Percentiles rank a stretch among this genome's conserved stretches.
Evolutionary conservation across 345 rosid genomes (phyloP).

Genomic region (Acer negundo): DNA sequence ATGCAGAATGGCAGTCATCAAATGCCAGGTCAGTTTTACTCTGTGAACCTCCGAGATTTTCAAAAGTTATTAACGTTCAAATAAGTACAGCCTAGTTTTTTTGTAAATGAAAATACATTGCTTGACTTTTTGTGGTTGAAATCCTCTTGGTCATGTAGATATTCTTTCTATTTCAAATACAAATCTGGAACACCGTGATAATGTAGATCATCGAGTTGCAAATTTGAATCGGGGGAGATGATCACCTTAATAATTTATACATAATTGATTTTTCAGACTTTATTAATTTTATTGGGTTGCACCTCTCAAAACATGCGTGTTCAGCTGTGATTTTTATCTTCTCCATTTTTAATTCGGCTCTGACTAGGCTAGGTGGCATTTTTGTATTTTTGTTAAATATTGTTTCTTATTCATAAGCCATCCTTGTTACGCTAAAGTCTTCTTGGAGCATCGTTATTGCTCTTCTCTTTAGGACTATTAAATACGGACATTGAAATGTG

Average conservation of each 20-base stretch:
- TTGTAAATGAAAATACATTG: not conserved
- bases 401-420: not conserved
- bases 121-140: not conserved
- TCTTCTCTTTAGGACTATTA: too few relatives aligned
- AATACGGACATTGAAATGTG: not conserved
- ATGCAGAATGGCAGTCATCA: conserved; percentile 15
- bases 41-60: not conserved
- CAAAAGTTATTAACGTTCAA: too few relatives aligned
- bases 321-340: not conserved
- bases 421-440: not conserved
- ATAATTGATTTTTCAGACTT: too few relatives aligned
- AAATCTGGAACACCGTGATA: too few relatives aligned
- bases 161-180: too few relatives aligned
- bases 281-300: not conserved
- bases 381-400: not conserved
- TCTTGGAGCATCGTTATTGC: not conserved
- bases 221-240: too few relatives aligned
- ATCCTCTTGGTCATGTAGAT: not conserved
- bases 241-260: too few relatives aligned
- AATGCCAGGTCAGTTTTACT: conserved; percentile 19
- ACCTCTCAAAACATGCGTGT: not conserved
- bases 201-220: too few relatives aligned
- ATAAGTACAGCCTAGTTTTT: not conserved
- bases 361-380: not conserved
- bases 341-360: not conserved